phyloP scores from a whole-genome alignment of 129 eudicot genomes.

The Helianthus tuberosus region DNA sequence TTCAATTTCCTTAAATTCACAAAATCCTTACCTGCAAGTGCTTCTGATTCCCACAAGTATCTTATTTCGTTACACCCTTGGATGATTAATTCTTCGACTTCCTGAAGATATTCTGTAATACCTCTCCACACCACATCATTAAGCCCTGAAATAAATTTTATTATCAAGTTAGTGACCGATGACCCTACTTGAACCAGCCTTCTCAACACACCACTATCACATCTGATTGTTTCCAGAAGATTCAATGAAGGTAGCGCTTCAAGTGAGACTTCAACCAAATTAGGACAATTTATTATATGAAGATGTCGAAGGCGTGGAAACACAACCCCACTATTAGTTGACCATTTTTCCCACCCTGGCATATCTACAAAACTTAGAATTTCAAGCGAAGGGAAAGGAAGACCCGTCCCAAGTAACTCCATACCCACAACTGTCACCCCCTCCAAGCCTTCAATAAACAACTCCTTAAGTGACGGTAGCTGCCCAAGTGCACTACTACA shows the following conservation, averaged over 20 bases:
- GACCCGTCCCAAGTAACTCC: neutral
- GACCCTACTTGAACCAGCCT: neutral
- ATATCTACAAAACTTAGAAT: neutral
- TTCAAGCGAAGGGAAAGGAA: neutral
- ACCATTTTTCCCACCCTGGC: neutral
- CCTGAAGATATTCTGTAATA: too few relatives aligned
- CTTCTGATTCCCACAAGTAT: too few relatives aligned
- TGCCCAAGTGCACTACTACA: too few relatives aligned
- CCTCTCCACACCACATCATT: too few relatives aligned
- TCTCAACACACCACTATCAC: neutral
- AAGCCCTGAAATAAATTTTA: too few relatives aligned
- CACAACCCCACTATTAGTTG: neutral
- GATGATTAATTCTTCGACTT: too few relatives aligned
- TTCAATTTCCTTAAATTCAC: too few relatives aligned
- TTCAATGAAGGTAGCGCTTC: too few relatives aligned
- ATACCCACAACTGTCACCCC: neutral
- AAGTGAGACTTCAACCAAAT: constrained; percentile 4
- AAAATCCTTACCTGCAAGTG: too few relatives aligned
- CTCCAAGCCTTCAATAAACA: neutral
- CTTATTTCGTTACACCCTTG: too few relatives aligned
- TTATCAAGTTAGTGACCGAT: too few relatives aligned
- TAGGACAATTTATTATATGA: neutral
- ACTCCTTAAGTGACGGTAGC: neutral
- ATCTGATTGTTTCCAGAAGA: too few relatives aligned
- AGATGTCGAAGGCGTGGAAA: neutral